Evolutionary conservation across 257 asterid genomes (phyloP), one percentile per base, ranked within the genome.

Genomic region (Solanum virginianum): DNA sequence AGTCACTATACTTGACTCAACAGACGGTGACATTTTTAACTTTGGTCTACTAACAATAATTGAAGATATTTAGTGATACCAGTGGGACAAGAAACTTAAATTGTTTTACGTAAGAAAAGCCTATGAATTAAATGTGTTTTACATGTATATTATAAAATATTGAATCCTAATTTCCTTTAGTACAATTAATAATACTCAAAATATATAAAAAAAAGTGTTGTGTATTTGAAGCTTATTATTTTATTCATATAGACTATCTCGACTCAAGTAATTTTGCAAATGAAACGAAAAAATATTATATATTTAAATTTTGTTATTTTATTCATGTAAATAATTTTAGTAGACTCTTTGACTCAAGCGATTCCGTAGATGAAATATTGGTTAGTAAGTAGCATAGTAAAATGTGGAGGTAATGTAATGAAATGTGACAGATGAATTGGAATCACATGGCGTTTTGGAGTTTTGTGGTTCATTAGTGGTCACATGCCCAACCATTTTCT

Each of bases 401-500:
- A 75, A 43, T 75, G 49, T 75, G 43, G 81, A 75, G 81, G 81
- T 75, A 49, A 49, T 24, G 59, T 22, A 47, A 75, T 47, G 81
- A 22, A 47, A 51, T 75, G 59, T 75, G 81, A 49, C 81, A 22
- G 36, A 22, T 47, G 81, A 49, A 75, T n/a, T 49, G 60, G 60
- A 75, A 49, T 75, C 81, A 75, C 81, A 75, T 75, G 81, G 81
- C 2, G 8, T 13, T 49, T 49, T 75, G 81, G 81, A 75, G 22
- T 75, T 75, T 49, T 75, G 43, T 15, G 8, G 4, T 75, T 75
- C 60, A 12, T 47, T 49, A 47, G 81, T 24, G 81, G 81, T 75
- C 81, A 75, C 81, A 75, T 75, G 81, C 60, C 15, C 22, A 75
- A 75, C 81, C 60, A 75, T 75, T 75, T 75, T 75, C 81, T 75